Base-by-base conservation (phyloP, 2,329 filamentous ascomycete species). In the Pseudogymnoascus sp. region DNA sequence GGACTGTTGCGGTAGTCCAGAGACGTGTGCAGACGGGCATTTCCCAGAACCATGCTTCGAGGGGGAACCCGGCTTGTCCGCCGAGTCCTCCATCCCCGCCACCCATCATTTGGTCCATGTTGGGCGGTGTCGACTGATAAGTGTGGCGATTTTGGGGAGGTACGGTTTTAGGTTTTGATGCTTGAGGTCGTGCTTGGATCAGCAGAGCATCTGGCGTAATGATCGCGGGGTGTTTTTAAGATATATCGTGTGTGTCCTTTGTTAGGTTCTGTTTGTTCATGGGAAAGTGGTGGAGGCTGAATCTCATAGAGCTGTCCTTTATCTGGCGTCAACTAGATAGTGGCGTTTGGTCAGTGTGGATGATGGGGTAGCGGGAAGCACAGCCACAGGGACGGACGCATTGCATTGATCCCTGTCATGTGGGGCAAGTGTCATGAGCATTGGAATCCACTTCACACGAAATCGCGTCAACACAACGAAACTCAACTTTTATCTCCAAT, bases 1-100 rank as follows among this genome's bases (percentile, higher is more conserved):
- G 80, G 45, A 97, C 86, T 0, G 93, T 96, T 4, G 93, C 92
- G 23, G 91, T 93, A 21, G 95, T 97, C 95, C 95, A 99, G 88
- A 90, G 96, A 66, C 95, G 83, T 39, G 95, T 99, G 76, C 93
- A 96, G 26, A 95, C 86, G 3, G 95, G 95, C 89, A 97, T 97
- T 76, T 99, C 95, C 83, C 91, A 97, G 77, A 97, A 97, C 95
- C 95, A 99, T 69, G 93, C 89, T 77, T 97, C 95, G 6, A 99
- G 83, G 45, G 93, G 95, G 72, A 96, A 80, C 62, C 82, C 80
- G 65, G 82, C 84, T 69, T 81, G 83, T 64, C 84, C 83, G 65
- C 78, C 76, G 45, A 72, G 68, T 31, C 71, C 71, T 14, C 70
- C 71, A 61, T 72, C 71, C 36, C 69, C 71, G 63, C 64, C 71